phyloP scores from a whole-genome alignment of 2,329 filamentous ascomycete species.

The Rutstroemia sp. region DNA sequence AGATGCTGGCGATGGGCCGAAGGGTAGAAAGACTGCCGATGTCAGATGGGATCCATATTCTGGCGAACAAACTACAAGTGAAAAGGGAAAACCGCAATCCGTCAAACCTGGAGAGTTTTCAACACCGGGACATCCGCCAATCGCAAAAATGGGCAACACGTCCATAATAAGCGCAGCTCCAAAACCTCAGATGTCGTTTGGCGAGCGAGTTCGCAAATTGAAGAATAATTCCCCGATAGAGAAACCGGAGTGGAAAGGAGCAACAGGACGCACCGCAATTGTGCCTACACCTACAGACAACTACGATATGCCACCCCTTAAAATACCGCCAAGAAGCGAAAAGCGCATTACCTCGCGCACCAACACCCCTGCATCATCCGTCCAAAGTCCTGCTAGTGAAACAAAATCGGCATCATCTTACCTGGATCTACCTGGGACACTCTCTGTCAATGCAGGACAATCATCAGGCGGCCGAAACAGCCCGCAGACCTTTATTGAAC shows the following conservation, averaged over 20 bases:
- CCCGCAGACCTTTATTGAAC: constrained; percentile 9
- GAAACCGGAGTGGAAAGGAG: constrained; percentile 62
- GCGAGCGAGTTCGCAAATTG: constrained; percentile 39
- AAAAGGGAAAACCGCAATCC: constrained; percentile 47
- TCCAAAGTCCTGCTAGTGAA: constrained; percentile 22
- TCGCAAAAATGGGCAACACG: constrained; percentile 17
- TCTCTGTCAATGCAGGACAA: constrained; percentile 14
- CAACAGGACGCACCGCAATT: constrained; percentile 59
- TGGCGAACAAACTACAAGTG: constrained; percentile 54
- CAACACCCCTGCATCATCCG: constrained; percentile 20
- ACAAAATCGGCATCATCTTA: constrained; percentile 20
- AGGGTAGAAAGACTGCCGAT: constrained; percentile 29
- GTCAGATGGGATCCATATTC: constrained; percentile 59
- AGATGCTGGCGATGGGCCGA: constrained; percentile 15
- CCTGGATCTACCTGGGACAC: constrained; percentile 12
- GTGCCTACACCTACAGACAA: constrained; percentile 59
- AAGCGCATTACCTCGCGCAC: constrained; percentile 28
- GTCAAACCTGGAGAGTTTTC: constrained; percentile 47
- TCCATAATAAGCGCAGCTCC: constrained; percentile 22
- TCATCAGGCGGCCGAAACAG: constrained; percentile 12
- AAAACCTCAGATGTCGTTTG: constrained; percentile 33
- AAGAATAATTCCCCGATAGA: constrained; percentile 26
- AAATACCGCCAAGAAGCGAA: constrained; percentile 40
- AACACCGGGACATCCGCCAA: constrained; percentile 18
- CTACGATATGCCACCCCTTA: constrained; percentile 46